These are phyloP conservation scores for Mucor lusitanicus DNA, from an alignment of 371 early-diverging fungal species.

Conservation along the genomic window DNA sequence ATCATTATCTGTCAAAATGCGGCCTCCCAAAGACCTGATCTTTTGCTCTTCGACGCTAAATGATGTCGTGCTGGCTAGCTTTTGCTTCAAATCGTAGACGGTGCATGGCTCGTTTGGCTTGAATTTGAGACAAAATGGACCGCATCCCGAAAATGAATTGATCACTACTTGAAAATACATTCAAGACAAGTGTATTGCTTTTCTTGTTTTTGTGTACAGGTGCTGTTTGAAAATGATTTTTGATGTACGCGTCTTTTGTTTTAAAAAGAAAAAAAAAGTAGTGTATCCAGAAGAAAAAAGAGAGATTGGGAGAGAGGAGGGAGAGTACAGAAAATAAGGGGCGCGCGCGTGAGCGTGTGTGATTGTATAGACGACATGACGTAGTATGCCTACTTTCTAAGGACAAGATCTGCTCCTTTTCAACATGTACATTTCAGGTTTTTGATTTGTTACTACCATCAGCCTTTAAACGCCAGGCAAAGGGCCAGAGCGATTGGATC, in stretches of 20 bases:
- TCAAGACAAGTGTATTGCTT: not conserved
- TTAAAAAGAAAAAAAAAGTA: too few relatives aligned
- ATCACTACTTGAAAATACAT: conserved; percentile 28
- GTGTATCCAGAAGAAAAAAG: too few relatives aligned
- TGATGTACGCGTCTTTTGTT: not conserved
- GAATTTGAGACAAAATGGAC: conserved; percentile 23
- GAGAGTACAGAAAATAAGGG: too few relatives aligned
- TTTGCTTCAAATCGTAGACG: conserved; percentile 17
- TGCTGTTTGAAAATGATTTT: not conserved
- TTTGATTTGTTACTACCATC: too few relatives aligned
- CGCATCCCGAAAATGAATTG: conserved; percentile 26
- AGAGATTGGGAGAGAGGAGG: too few relatives aligned
- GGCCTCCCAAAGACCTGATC: conserved; percentile 21
- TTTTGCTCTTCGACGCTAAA: conserved; percentile 17
- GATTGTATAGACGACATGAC: too few relatives aligned
- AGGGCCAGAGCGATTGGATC: too few relatives aligned
- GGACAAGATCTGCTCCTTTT: too few relatives aligned
- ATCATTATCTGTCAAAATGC: conserved; percentile 18
- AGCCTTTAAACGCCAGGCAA: too few relatives aligned
- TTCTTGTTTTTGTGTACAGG: not conserved
- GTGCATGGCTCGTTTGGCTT: conserved; percentile 7
- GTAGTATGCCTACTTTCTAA: too few relatives aligned
- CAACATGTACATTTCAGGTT: too few relatives aligned
- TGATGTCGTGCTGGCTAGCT: conserved; percentile 7
- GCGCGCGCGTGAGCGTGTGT: too few relatives aligned